Evolutionary conservation across 2,329 filamentous ascomycete genomes (phyloP), one percentile per base, ranked within the genome.

Genomic region (Calonectria fujianensis): DNA sequence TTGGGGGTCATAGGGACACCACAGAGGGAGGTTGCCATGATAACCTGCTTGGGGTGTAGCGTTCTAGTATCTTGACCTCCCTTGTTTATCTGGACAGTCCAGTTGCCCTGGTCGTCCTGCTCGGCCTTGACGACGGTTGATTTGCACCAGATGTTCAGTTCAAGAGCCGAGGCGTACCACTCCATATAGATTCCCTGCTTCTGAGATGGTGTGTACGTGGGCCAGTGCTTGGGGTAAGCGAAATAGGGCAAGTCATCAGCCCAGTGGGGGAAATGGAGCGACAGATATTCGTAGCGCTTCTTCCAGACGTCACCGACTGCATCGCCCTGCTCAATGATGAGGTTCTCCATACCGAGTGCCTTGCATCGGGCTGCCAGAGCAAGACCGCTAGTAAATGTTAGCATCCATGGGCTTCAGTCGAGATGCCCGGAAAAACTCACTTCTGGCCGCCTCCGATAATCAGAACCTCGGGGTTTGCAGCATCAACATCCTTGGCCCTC

Each of bases 271-370:
- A 57, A 57, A 10, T 57, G 52, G 9, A 57, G 52, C 7, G 52
- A 57, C 29, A 57, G 29, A 14, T 57, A 57, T 27, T 57, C 52
- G 16, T 57, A 57, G 29, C 52, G 52, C 52, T 57, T 57, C 52
- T 57, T 57, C 52, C 52, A 57, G 29, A 57, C 52, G 31, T 57
- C 52, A 6, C 52, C 52, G 20, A 57, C 32, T 9, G 35, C 29
- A 1, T 57, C 52, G 16, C 29, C 18, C 14, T 20, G 29, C 16
- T 57, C 52, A 16, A 57, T 57, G 16, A 57, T 32, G 29, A 57
- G 52, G 29, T 32, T 57, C 2, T 57, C 52, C 52, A 57, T 9
- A 8, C 52, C 52, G 5, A 57, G 52, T 9, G 52, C 52, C 32
- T 57, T 57, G 52, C 52, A 57, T 35, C 52, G 29, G 2, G 52